phyloP scores from a whole-genome alignment of 257 asterid genomes.

The Ligustrum vulgare region DNA sequence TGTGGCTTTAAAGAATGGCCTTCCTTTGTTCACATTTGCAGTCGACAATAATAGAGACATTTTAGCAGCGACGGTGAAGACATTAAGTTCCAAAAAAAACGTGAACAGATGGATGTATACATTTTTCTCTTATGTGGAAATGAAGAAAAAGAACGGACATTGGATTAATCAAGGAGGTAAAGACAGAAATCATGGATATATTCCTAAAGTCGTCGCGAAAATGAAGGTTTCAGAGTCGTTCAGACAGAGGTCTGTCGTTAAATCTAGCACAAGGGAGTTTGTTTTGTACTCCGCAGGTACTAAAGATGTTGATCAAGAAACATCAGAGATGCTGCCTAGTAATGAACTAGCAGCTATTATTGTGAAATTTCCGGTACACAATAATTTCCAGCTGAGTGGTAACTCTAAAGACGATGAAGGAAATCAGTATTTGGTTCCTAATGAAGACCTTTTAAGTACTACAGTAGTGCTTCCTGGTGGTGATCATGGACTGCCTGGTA shows the following conservation, averaged over 20 bases:
- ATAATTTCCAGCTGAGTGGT: constrained; percentile 17
- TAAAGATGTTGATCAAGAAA: constrained; percentile 26
- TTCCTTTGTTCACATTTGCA: constrained; percentile 75
- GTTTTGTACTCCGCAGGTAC: constrained; percentile 46
- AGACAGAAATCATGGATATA: constrained; percentile 42
- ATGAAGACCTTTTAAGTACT: constrained; percentile 24
- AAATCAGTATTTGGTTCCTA: constrained; percentile 23
- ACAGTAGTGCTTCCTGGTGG: constrained; percentile 78
- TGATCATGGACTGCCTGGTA: constrained; percentile 64
- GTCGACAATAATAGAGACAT: constrained; percentile 60
- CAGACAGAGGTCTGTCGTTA: constrained; percentile 10
- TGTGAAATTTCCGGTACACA: constrained; percentile 42
- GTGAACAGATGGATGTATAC: constrained; percentile 52
- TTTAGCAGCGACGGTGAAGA: constrained; percentile 69
- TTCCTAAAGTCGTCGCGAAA: constrained; percentile 63
- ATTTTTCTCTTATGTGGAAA: constrained; percentile 56
- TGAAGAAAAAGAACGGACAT: constrained; percentile 49
- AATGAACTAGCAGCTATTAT: constrained; percentile 72
- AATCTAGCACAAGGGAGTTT: constrained; percentile 50
- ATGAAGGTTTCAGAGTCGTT: constrained; percentile 55
- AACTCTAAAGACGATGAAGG: constrained; percentile 15
- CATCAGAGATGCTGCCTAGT: constrained; percentile 34
- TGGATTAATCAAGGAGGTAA: constrained; percentile 55
- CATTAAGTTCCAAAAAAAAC: constrained; percentile 37
- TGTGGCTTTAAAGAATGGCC: constrained; percentile 68